A percentile compares a stretch with the other conserved stretches of the same genome.
Evolutionary conservation across 805 yeast species (phyloP).

Genomic region (Saturnispora diversa): DNA sequence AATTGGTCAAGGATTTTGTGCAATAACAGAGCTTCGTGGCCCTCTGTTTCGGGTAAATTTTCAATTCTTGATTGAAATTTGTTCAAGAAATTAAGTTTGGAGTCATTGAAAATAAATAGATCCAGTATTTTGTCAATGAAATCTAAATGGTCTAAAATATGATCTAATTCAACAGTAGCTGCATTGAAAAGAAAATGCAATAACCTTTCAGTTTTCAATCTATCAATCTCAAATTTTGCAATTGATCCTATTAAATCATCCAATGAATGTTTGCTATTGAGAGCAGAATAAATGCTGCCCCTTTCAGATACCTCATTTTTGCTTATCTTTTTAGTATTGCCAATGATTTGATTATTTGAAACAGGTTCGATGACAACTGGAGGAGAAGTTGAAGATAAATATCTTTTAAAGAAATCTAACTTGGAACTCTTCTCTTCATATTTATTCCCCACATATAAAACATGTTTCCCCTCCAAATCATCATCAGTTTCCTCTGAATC

Average conservation of each 20-base stretch:
- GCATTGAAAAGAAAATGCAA: conserved; percentile 11
- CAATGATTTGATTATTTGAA: not conserved
- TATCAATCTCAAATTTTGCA: conserved; percentile 13
- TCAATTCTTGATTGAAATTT: not conserved
- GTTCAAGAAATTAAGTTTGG: not conserved
- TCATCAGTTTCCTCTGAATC: not conserved
- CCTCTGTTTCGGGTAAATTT: not conserved
- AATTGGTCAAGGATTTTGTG: too few relatives aligned
- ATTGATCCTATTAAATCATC: not conserved
- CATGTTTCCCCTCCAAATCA: not conserved
- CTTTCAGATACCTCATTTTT: too few relatives aligned
- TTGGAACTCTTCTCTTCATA: not conserved
- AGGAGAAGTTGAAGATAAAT: not conserved
- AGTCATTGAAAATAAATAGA: not conserved
- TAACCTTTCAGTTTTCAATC: conserved; percentile 15
- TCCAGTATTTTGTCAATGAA: not conserved
- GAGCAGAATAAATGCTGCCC: not conserved
- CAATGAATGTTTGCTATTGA: not conserved
- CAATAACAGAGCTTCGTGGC: not conserved
- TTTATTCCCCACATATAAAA: not conserved
- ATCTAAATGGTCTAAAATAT: not conserved
- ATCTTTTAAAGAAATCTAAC: conserved; percentile 2
- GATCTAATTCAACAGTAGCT: not conserved
- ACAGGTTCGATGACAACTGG: too few relatives aligned
- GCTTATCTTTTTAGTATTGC: too few relatives aligned